phyloP scores from a whole-genome alignment of 768 basidiomycete species.

The Suillus plorans region DNA sequence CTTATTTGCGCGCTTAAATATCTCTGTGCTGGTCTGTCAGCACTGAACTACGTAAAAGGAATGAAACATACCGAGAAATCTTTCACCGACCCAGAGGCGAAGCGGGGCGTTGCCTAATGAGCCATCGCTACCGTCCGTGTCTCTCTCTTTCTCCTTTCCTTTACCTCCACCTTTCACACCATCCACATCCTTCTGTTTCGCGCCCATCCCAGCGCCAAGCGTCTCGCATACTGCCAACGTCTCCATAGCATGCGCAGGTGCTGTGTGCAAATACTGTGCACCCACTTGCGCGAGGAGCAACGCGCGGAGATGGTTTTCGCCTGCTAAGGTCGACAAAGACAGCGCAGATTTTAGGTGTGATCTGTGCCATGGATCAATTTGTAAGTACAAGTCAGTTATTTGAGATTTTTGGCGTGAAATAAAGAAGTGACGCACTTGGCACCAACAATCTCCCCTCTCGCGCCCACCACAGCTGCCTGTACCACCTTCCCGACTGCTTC shows the following conservation, averaged over 20 bases:
- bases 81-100: conserved; percentile 72
- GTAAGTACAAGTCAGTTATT: conserved; percentile 17
- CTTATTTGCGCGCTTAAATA: conserved; percentile 58
- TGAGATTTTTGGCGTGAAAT: conserved; percentile 11
- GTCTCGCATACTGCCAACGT: conserved; percentile 70
- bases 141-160: neutral
- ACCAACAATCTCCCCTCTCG: conserved; percentile 48
- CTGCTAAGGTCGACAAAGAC: conserved; percentile 51
- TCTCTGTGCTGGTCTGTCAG: conserved; percentile 36
- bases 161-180: conserved; percentile 11
- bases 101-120: conserved; percentile 60
- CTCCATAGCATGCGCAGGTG: conserved; percentile 62
- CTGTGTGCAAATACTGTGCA: conserved; percentile 70
- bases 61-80: conserved; percentile 54
- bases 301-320: conserved; percentile 74
- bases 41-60: neutral
- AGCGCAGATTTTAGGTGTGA: conserved; percentile 59
- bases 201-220: conserved; percentile 69
- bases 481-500: conserved; percentile 55
- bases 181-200: conserved; percentile 22
- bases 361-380: conserved; percentile 19
- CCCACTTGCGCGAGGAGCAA: conserved; percentile 66
- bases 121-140: conserved; percentile 22
- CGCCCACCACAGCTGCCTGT: conserved; percentile 40
- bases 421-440: conserved; percentile 51